Conservation (phyloP, 176 grass and related monocot species). For the Avena atlantica region DNA sequence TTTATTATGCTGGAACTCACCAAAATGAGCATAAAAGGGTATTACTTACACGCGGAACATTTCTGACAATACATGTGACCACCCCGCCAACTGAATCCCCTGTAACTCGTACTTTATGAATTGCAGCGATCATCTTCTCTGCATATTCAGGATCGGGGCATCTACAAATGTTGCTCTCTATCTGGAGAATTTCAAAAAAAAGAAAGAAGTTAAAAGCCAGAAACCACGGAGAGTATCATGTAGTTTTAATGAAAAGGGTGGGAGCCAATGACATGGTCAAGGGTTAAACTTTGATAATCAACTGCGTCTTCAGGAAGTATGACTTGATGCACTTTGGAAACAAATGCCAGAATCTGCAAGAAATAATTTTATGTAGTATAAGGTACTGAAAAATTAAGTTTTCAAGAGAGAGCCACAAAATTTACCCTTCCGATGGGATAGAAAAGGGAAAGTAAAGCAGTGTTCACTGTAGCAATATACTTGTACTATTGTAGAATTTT, state of each 20-base stretch:
- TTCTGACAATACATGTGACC: slow-evolving; percentile 96
- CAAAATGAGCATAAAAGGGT: slow-evolving; percentile 30
- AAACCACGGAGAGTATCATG: slow-evolving; percentile 25
- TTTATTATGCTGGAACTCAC: not conserved
- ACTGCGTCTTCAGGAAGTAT: slow-evolving; percentile 84
- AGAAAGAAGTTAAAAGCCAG: slow-evolving; percentile 23
- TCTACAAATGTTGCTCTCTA: slow-evolving; percentile 97
- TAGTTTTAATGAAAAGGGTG: slow-evolving; percentile 30
- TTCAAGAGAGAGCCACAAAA: not conserved
- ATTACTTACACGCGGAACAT: slow-evolving; percentile 90
- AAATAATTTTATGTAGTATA: slow-evolving; percentile 18
- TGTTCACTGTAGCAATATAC: slow-evolving; percentile 2
- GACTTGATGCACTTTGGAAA: slow-evolving; percentile 98
- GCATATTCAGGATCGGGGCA: slow-evolving; percentile 96
- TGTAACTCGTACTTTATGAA: slow-evolving; percentile 81
- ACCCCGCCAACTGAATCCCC: slow-evolving; percentile 95
- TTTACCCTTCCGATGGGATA: slow-evolving; percentile 25
- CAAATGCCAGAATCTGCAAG: slow-evolving; percentile 84
- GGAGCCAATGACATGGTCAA: slow-evolving; percentile 74
- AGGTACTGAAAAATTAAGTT: slow-evolving; percentile 21
- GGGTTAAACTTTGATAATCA: slow-evolving; percentile 76
- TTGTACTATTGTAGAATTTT: not conserved
- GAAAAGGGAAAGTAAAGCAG: slow-evolving; percentile 14
- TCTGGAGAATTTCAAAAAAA: slow-evolving; percentile 53
- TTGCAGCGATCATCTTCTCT: slow-evolving; percentile 95